Evolutionary conservation across 2,329 filamentous ascomycete species (phyloP).

Genomic region (Neonectria sp.): DNA sequence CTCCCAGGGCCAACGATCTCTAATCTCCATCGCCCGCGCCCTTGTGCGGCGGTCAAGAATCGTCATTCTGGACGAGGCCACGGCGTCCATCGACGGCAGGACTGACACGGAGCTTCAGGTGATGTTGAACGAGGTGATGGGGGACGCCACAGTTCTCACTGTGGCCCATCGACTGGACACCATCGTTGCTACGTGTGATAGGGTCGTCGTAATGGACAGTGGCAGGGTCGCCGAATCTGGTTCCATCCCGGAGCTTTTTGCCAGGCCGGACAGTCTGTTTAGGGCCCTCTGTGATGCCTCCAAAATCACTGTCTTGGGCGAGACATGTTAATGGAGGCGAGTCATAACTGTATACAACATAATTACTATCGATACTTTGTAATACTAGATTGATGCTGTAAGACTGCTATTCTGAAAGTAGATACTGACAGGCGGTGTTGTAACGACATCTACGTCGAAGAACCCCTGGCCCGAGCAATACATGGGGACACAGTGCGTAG

Average conservation of each 20-base stretch:
- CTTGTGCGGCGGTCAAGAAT: conserved; percentile 28
- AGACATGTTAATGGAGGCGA: neutral
- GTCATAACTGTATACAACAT: neutral
- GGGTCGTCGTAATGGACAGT: conserved; percentile 38
- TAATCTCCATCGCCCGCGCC: conserved; percentile 32
- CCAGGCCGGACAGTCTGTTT: neutral
- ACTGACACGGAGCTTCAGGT: conserved; percentile 22
- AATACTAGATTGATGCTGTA: neutral
- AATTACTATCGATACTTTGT: neutral
- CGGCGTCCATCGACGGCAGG: conserved; percentile 25
- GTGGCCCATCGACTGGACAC: conserved; percentile 41
- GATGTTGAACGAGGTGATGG: conserved; percentile 17
- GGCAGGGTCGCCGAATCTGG: conserved; percentile 38
- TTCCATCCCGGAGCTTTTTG: neutral
- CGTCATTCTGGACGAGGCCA: conserved; percentile 27
- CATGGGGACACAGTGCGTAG: neutral
- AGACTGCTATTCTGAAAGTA: neutral
- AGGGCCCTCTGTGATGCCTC: neutral
- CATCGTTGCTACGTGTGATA: conserved; percentile 39
- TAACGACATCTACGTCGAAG: neutral
- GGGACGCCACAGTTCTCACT: conserved; percentile 36
- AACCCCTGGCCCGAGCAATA: too few species aligned
- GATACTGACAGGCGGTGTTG: neutral
- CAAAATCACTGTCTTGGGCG: neutral
- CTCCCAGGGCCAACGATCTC: conserved; percentile 31